Evolutionary conservation across 441 rosid species (phyloP), one percentile per base, ranked within the genome.

Genomic region (Manihot esculenta): DNA sequence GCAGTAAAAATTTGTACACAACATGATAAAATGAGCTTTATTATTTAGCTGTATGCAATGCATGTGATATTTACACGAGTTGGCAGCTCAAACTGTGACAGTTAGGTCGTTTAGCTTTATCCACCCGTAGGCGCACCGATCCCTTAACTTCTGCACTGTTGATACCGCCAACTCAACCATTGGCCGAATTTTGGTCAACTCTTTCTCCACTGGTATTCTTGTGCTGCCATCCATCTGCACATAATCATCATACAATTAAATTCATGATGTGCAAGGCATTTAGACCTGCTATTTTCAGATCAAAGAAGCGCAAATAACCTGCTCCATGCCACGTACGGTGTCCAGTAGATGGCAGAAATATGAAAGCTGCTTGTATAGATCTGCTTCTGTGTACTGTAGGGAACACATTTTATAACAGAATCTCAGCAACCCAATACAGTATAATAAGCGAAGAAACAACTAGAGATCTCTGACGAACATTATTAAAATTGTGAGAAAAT

Each of bases 91-190:
- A 35, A 86, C 68, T 1, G 81, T 45, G 30, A 86, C 61, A 57
- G 69, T 42, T 20, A 93, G 82, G 69, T 88, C 87, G 44, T 78
- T 81, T 75, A 92, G 76, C 74, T 76, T 89, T 14, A 95, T 69
- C 98, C 98, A 91, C 27, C 97, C 97, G 69, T 85, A 93, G n/a
- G 90, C 94, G 75, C 95, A 86, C 18, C 91, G 87, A 59, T 95
- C 93, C 68, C 97, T 79, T 0, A 79, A 75, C 70, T 80, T 78
- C 74, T 80, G 85, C 69, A 87, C 78, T 0, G 79, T 84, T 21
- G 89, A 78, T 48, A 77, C 77, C 12, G 97, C 97, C 74, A 77
- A 64, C 45, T 87, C 87, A 15, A 87, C 91, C 71, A 72, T 51
- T 0, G 91, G 89, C 64, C 86, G 77, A 64, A 91, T 79, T 72